Conservation (phyloP, 345 rosid species). For the Physaria fendleri region DNA sequence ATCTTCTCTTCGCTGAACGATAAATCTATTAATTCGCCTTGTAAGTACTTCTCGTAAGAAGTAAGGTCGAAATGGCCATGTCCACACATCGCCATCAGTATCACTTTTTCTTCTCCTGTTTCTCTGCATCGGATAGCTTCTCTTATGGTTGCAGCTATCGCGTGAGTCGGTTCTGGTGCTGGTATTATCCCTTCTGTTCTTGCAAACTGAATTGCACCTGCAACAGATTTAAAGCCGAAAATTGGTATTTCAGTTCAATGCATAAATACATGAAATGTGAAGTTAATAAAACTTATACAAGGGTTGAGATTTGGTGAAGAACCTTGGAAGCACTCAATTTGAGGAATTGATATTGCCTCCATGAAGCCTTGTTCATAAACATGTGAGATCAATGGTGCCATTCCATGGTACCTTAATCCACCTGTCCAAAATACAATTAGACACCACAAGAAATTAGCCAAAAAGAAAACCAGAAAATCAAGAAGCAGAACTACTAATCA, state of each 20-base stretch:
- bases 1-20: conserved; percentile 62
- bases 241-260: not conserved
- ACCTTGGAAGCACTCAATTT: conserved; percentile 77
- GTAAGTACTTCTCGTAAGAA: conserved; percentile 71
- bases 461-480: not conserved
- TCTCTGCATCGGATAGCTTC: conserved; percentile 79
- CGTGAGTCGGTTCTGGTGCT: conserved; percentile 92
- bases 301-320: not conserved
- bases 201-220: conserved; percentile 88
- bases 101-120: conserved; percentile 78
- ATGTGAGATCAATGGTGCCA: conserved; percentile 89
- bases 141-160: conserved; percentile 86
- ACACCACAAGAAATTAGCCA: not conserved
- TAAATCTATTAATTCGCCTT: conserved; percentile 70
- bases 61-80: conserved; percentile 93
- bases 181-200: conserved; percentile 84
- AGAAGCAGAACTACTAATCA: no score
- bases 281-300: not conserved
- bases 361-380: conserved; percentile 71
- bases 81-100: conserved; percentile 91
- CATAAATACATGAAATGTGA: not conserved
- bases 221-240: not conserved
- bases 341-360: conserved; percentile 88
- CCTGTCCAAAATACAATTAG: conserved; percentile 41
- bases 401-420: conserved; percentile 90